Conservation (phyloP, 1,284 basidiomycete genomes). For the Leccinum solheimii region DNA sequence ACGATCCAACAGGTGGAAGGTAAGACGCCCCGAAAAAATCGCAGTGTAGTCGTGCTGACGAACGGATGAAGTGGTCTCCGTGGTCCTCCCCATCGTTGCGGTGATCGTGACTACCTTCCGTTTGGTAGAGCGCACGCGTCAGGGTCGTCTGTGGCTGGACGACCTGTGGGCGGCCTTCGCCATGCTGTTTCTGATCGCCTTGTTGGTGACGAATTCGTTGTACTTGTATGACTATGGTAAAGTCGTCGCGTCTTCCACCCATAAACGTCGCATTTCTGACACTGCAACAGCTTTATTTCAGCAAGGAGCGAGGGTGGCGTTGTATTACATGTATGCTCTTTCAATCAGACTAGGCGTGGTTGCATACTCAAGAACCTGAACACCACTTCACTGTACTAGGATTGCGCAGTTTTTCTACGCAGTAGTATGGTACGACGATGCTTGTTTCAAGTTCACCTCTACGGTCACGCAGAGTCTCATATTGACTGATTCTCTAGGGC, state of each 20-base stretch:
- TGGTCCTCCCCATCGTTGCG: slow-evolving; percentile 3
- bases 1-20: slow-evolving; percentile 8
- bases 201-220: slow-evolving; percentile 2
- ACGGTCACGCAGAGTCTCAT: background rate
- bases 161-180: slow-evolving; percentile 1
- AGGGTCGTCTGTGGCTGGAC: slow-evolving; percentile 8
- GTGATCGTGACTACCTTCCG: slow-evolving; percentile 7
- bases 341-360: background rate
- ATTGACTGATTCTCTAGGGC: background rate
- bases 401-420: slow-evolving; percentile 5
- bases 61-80: background rate
- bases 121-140: slow-evolving; percentile 3
- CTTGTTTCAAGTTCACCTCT: background rate
- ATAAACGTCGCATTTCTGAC: background rate
- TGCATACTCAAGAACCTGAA: background rate
- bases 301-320: background rate
- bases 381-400: background rate
- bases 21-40: background rate
- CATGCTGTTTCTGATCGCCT: background rate
- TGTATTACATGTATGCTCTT: slow-evolving; percentile 10
- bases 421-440: background rate
- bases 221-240: slow-evolving; percentile 9
- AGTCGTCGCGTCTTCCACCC: background rate
- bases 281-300: background rate
- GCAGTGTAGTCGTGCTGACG: background rate